Conservation (phyloP, 2,329 filamentous ascomycete genomes). For the Trichophyton schoenleinii region DNA sequence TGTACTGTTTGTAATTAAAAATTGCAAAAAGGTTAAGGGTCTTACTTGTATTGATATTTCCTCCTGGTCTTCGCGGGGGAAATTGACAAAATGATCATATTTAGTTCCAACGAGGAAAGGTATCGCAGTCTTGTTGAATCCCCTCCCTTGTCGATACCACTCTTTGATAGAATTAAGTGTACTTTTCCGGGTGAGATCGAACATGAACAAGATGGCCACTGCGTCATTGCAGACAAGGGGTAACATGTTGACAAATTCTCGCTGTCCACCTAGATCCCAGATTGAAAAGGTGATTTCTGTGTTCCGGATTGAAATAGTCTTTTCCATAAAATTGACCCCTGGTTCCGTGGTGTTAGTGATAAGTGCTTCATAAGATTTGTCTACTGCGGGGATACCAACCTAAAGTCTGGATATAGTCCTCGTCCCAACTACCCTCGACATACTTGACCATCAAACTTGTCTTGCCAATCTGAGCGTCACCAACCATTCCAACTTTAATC, state of each 20-base stretch:
- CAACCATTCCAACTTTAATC: conserved; percentile 99
- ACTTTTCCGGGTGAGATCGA: conserved; percentile 93
- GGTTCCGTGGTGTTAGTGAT: conserved; percentile 5
- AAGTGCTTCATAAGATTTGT: background rate
- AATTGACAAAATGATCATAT: conserved; percentile 99
- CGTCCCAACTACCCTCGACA: conserved; percentile 97
- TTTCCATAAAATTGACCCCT: conserved; percentile 99
- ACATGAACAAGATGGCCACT: conserved; percentile 98
- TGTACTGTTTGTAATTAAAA: background rate
- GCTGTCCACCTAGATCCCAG: conserved; percentile 94
- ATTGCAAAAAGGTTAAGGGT: background rate
- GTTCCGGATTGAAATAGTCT: conserved; percentile 98
- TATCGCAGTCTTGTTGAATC: conserved; percentile 99
- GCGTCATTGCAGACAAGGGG: conserved; percentile 98
- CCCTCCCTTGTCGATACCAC: conserved; percentile 94
- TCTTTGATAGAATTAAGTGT: conserved; percentile 99
- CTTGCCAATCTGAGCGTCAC: conserved; percentile 97
- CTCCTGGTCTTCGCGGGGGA: conserved; percentile 91
- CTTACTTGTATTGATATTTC: conserved; percentile 90
- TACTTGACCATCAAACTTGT: conserved; percentile 99
- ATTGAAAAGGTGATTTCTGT: conserved; percentile 99
- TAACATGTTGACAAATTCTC: conserved; percentile 99
- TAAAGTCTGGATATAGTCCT: conserved; percentile 97
- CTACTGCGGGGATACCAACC: conserved; percentile 37
- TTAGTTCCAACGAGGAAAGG: conserved; percentile 95